Base-by-base conservation (phyloP, 2,329 filamentous ascomycete genomes). In the Pestalotiopsis sp. region DNA sequence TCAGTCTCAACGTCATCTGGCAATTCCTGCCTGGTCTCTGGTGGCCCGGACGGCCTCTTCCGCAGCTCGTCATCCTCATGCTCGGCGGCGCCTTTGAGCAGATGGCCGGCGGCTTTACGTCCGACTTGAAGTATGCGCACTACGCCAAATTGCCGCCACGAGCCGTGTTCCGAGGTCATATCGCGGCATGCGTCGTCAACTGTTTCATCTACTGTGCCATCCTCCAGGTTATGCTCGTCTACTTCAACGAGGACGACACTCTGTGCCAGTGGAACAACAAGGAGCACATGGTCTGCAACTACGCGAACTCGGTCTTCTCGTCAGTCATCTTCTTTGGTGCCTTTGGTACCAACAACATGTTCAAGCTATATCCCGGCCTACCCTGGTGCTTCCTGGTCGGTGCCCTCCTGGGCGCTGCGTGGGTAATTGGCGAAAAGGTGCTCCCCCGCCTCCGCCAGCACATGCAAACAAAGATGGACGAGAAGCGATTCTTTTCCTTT, bases 1-100 rank as follows among this genome's bases (percentile, higher is more conserved):
- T 86, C 27, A 80, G 80, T 2, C 73, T 87, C 9, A 87, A 87
- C 69, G 84, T 87, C 45, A 79, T 86, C 62, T 85, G 83, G 2
- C 83, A 86, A 71, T 83, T 85, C 66, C 80, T 87, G 23, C 74
- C 73, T n/a, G 73, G 73, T 17, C 65, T 74, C 67, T 71, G 74
- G 74, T 73, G 72, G 67, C 73, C 73, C 4, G 73, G 74, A 20
- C 70, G 71, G 38, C 74, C 74, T 14, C 69, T 74, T 4, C 73
- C 73, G 4, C 74, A 75, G 67, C 69, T 75, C 17, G 71, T 75
- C 39, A 71, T 75, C 27, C 69, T 77, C 20, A 73, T 77, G 45
- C 73, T 76, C 13, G 74, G 75, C 13, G 75, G 74, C 20, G 74
- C 73, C 12, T 74, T 76, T 68, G 70, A 75, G 67, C 70, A 71